Percentiles rank a stretch among this genome's conserved stretches.
These are phyloP conservation scores for Malus hybrid DNA, from an alignment of 331 rosid species.

Conservation along the genomic window DNA sequence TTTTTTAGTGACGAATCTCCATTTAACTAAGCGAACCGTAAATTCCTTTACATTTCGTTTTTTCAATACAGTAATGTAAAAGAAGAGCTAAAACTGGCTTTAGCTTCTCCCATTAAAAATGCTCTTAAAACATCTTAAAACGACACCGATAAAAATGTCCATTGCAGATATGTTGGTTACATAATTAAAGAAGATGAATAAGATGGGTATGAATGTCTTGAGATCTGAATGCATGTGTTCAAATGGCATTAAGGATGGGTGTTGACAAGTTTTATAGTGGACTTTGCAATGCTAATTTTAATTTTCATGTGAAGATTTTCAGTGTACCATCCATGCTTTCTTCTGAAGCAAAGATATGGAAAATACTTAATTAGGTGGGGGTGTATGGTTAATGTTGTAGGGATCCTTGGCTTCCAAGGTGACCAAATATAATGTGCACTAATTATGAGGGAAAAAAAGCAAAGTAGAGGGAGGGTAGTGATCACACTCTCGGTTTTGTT, in stretches of 20 bases:
- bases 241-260: not conserved
- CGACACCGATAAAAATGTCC: not conserved
- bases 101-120: too few species aligned
- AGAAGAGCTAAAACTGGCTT: too few species aligned
- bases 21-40: too few species aligned
- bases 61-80: too few species aligned
- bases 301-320: not conserved
- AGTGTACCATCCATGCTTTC: not conserved
- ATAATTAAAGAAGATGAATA: not conserved
- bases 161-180: not conserved
- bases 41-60: too few species aligned
- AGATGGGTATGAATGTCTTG: not conserved
- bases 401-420: constrained; percentile 22
- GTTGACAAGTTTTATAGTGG: not conserved
- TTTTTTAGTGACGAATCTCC: too few species aligned
- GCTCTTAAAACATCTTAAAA: too few species aligned
- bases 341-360: not conserved
- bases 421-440: not conserved
- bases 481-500: too few species aligned
- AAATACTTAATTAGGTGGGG: constrained; percentile 3
- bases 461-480: not conserved
- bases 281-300: not conserved
- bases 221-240: not conserved
- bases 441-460: not conserved
- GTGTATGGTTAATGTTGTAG: not conserved